These are phyloP conservation scores for Metschnikowia anglica DNA, from an alignment of 805 yeast genomes.

Conservation along the genomic window DNA sequence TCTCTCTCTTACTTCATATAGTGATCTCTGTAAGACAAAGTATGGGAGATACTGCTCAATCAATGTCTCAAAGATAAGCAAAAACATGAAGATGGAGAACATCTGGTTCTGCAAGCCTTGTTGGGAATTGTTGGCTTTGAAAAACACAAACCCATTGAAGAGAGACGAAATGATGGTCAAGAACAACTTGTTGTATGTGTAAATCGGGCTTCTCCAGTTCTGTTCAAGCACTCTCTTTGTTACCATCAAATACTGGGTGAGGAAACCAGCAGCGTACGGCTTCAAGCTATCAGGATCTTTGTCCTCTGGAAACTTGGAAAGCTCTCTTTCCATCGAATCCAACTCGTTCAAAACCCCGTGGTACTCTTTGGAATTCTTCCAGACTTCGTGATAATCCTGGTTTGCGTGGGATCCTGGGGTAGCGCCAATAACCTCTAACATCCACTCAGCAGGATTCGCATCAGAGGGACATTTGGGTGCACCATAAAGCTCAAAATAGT, in stretches of 20 bases:
- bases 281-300: slow-evolving; percentile 24
- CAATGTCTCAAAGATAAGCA: slow-evolving; percentile 37
- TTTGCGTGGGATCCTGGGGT: slow-evolving; percentile 12
- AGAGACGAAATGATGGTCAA: slow-evolving; percentile 53
- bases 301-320: slow-evolving; percentile 21
- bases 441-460: slow-evolving; percentile 18
- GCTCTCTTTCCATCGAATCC: slow-evolving; percentile 51
- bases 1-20: slow-evolving; percentile 46
- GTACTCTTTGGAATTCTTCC: slow-evolving; percentile 11
- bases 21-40: slow-evolving; percentile 41
- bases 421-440: slow-evolving; percentile 17
- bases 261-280: slow-evolving; percentile 35
- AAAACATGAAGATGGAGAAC: slow-evolving; percentile 47
- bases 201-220: slow-evolving; percentile 58
- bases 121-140: slow-evolving; percentile 56
- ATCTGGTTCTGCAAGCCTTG: slow-evolving; percentile 66
- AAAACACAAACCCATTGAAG: slow-evolving; percentile 71
- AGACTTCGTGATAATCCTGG: slow-evolving; percentile 13
- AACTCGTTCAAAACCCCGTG: slow-evolving; percentile 67
- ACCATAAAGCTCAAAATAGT: slow-evolving; percentile 15
- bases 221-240: slow-evolving; percentile 32
- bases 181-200: slow-evolving; percentile 58
- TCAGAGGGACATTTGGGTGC: slow-evolving; percentile 7
- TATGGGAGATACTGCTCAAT: slow-evolving; percentile 41
- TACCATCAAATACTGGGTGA: slow-evolving; percentile 49